Percentiles rank a stretch among this genome's conserved stretches.
Conservation (phyloP, 1,284 basidiomycete genomes). For the Marasmius oreades region DNA sequence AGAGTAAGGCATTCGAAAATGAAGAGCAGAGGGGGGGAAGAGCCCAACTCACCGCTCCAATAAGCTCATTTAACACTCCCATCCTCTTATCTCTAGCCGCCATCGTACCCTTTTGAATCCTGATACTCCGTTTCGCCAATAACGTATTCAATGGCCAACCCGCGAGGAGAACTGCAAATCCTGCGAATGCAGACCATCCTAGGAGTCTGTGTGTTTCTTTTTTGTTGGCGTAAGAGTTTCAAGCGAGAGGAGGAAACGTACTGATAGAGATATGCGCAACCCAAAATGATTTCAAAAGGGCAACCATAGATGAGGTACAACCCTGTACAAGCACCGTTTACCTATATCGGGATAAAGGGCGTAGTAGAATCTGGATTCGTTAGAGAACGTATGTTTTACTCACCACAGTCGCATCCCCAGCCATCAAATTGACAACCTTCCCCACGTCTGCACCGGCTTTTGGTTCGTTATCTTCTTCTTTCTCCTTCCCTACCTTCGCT, state of each 20-base stretch:
- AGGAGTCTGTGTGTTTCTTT: too few relatives aligned
- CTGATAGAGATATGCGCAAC: slow-evolving; percentile 78
- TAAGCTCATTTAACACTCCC: slow-evolving; percentile 82
- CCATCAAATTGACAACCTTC: slow-evolving; percentile 80
- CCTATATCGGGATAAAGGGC: too few relatives aligned
- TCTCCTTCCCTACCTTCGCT: slow-evolving; percentile 43
- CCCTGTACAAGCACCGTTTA: too few relatives aligned
- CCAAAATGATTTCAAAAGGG: slow-evolving; percentile 81
- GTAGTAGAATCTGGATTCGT: too few relatives aligned
- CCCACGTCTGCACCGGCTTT: slow-evolving; percentile 73
- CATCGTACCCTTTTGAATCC: slow-evolving; percentile 72
- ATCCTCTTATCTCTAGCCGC: slow-evolving; percentile 83
- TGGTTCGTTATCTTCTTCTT: slow-evolving; percentile 49
- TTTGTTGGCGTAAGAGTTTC: not conserved
- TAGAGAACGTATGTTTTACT: too few relatives aligned
- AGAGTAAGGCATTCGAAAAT: not conserved
- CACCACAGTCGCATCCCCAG: slow-evolving; percentile 59
- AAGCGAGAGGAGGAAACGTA: slow-evolving; percentile 29
- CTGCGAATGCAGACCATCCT: slow-evolving; percentile 82
- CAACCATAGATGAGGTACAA: slow-evolving; percentile 30
- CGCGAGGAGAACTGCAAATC: slow-evolving; percentile 72
- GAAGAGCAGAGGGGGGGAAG: slow-evolving; percentile 7
- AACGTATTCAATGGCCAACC: slow-evolving; percentile 75
- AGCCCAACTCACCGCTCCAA: slow-evolving; percentile 65
- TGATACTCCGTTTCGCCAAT: slow-evolving; percentile 55